A percentile compares a stretch with the other conserved stretches of the same genome.
phyloP scores from a whole-genome alignment of 805 yeast species.

The Blastobotrys attinorum region DNA sequence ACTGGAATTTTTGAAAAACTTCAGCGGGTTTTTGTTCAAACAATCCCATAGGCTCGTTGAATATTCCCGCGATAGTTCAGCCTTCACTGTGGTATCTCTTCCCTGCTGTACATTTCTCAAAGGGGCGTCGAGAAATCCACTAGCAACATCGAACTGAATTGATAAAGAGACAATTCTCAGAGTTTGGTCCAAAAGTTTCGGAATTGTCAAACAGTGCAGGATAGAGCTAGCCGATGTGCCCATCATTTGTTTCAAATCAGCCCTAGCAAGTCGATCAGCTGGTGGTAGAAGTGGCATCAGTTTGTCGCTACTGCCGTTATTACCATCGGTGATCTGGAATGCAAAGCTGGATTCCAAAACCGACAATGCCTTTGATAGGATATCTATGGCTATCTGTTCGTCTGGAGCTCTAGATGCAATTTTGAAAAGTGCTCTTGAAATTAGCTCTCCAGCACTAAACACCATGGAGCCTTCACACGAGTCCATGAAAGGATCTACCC shows the following conservation, averaged over 20 bases:
- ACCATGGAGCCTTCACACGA: background rate
- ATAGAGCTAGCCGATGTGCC: background rate
- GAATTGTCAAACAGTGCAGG: background rate
- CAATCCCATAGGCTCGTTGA: conserved; percentile 2
- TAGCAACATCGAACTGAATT: conserved; percentile 5
- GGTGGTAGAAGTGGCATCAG: conserved; percentile 1
- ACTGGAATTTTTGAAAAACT: background rate
- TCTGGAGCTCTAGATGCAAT: background rate
- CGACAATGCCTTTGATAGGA: background rate
- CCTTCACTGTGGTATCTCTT: background rate
- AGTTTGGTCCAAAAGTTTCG: conserved; percentile 1
- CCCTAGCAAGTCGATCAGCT: background rate
- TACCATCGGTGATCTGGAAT: background rate
- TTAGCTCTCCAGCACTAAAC: background rate
- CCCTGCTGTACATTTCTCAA: background rate
- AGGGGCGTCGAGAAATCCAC: conserved; percentile 5
- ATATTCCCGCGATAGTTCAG: conserved; percentile 2
- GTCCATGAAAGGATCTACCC: background rate
- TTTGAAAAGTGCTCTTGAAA: background rate
- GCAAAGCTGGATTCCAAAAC: background rate
- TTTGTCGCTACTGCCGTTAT: background rate
- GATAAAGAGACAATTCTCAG: background rate
- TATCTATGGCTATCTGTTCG: background rate
- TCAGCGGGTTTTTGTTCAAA: conserved; percentile 3
- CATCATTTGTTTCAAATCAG: background rate